Conservation (phyloP, 345 rosid genomes). For the Toxicodendron radicans region DNA sequence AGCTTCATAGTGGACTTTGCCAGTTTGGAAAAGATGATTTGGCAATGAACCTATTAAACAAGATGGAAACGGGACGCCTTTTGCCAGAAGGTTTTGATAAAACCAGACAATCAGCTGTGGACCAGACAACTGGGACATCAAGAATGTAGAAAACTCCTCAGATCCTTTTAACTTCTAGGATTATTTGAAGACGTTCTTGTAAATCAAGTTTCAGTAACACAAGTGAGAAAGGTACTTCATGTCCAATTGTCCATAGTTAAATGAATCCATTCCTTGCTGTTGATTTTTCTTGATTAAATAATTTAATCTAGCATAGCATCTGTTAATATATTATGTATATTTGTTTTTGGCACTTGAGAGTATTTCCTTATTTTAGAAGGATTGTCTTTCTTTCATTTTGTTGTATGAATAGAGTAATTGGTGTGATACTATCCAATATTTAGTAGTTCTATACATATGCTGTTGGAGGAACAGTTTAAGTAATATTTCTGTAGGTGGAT, state of each 20-base stretch:
- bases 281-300: not conserved
- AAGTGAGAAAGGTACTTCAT: not conserved
- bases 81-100: slow-evolving; percentile 35
- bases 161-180: not conserved
- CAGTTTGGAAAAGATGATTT: slow-evolving; percentile 50
- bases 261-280: not conserved
- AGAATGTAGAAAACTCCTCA: not conserved
- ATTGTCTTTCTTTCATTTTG: not conserved
- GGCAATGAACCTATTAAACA: slow-evolving; percentile 38
- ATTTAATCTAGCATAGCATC: not conserved
- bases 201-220: not conserved
- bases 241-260: not conserved
- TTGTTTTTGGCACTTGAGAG: not conserved
- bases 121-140: slow-evolving; percentile 8
- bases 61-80: slow-evolving; percentile 42
- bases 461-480: not conserved
- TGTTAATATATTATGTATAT: not conserved
- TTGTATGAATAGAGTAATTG: not conserved
- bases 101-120: slow-evolving; percentile 14
- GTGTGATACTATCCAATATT: not conserved
- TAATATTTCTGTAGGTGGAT: not conserved
- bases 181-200: not conserved
- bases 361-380: not conserved
- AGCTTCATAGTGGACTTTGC: slow-evolving; percentile 50
- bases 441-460: not conserved